Evolutionary conservation across 2,329 filamentous ascomycete species (phyloP).

Genomic region (Trematosphaeria pertusa): DNA sequence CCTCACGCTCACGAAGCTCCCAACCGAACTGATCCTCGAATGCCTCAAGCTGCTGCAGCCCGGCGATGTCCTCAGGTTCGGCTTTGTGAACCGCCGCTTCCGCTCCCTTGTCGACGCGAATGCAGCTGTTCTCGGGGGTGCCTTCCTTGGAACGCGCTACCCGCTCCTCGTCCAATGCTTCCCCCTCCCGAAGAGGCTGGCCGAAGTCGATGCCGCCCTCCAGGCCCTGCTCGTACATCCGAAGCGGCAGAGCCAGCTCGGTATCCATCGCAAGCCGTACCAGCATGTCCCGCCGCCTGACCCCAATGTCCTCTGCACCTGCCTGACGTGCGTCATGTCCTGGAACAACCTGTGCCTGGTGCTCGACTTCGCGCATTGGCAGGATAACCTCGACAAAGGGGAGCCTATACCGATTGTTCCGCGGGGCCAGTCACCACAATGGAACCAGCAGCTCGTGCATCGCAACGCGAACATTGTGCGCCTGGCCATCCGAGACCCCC

Average conservation of each 20-base stretch:
- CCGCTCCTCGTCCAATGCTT: slow-evolving; percentile 60
- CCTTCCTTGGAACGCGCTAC: slow-evolving; percentile 58
- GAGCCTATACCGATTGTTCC: slow-evolving; percentile 61
- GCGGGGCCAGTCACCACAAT: slow-evolving; percentile 55
- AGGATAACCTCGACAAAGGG: slow-evolving; percentile 57
- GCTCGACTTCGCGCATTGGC: slow-evolving; percentile 66
- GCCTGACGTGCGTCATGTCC: slow-evolving; percentile 61
- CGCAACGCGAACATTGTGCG: slow-evolving; percentile 54
- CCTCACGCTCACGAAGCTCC: slow-evolving; percentile 55
- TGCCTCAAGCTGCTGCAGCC: slow-evolving; percentile 58
- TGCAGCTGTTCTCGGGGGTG: slow-evolving; percentile 51
- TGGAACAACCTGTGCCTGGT: slow-evolving; percentile 64
- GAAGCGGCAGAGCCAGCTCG: slow-evolving; percentile 52
- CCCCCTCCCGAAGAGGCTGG: slow-evolving; percentile 56
- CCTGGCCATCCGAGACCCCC: slow-evolving; percentile 54
- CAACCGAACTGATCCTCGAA: slow-evolving; percentile 60
- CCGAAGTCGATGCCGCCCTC: slow-evolving; percentile 46
- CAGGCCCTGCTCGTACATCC: slow-evolving; percentile 50
- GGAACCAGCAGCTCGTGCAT: slow-evolving; percentile 58
- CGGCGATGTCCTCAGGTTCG: slow-evolving; percentile 59
- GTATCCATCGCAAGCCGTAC: slow-evolving; percentile 59
- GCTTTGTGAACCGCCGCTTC: slow-evolving; percentile 52
- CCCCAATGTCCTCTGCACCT: slow-evolving; percentile 60
- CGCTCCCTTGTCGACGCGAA: slow-evolving; percentile 54
- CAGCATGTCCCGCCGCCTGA: slow-evolving; percentile 60